Base-by-base conservation (phyloP, 176 grass and related monocot genomes). In the Oryza punctata region DNA sequence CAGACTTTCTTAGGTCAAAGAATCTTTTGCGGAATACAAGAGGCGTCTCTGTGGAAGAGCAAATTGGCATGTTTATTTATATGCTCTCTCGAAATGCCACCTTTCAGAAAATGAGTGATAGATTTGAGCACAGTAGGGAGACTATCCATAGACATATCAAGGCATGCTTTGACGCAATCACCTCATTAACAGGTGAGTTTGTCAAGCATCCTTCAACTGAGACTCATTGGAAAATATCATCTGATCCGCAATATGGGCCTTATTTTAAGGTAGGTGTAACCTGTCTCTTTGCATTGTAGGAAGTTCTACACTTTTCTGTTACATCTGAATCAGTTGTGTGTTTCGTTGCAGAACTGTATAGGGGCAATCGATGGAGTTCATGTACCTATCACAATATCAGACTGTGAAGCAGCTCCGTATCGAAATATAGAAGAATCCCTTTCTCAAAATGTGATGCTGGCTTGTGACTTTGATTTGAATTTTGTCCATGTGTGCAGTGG, bases 61-160 rank as follows among this genome's bases (percentile, higher is more conserved):
- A 92, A 75, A 66, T 92, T 40, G 90, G 72, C 77, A 92, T 92
- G 49, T 92, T 92, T 79, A 32, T 86, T 11, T 92, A 92, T 35
- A 92, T 88, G 75, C 47, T 92, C 40, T 78, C 90, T n/a, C 71
- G 67, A 66, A 88, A 91, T 77, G 85, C 89, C 64, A 88, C 67
- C 12, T 88, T 88, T 81, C 70, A 81, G 13, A 88, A 76, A 66
- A 6, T 91, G 33, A 80, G 73, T 75, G 41, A 18, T 11, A 87
- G 82, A 69, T 92, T 92, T 63, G 63, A 83, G 83, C 73, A 73
- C 68, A 89, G 86, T 57, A 81, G 67, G 25, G 90, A 92, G 35
- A 92, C 78, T 23, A 78, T 92, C 29, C 86, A 89, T 54, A 84
- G 90, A 21, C 77, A 89, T 75, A 88, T 92, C 83, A 81, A 89